Percentiles rank a stretch among this genome's conserved stretches.
phyloP scores from a whole-genome alignment of 2,329 filamentous ascomycete species.

The Emericellopsis atlantica region DNA sequence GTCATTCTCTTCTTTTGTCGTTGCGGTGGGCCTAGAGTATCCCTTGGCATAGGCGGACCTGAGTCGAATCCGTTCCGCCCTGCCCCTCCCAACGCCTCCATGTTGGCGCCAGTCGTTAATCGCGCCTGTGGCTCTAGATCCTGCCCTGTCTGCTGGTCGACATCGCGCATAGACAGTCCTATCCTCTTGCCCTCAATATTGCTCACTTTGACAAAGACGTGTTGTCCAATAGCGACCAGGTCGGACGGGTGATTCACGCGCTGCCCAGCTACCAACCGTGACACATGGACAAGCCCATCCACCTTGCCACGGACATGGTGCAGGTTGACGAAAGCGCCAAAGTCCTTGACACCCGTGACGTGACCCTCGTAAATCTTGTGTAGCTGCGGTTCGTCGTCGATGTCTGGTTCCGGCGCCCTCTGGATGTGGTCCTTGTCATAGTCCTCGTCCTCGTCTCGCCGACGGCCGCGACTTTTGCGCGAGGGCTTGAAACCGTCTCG shows the following conservation, averaged over 20 bases:
- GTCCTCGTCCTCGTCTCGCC: slow-evolving; percentile 26
- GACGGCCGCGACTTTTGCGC: slow-evolving; percentile 20
- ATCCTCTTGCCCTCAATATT: slow-evolving; percentile 74
- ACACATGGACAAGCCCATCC: slow-evolving; percentile 88
- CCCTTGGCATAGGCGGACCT: slow-evolving; percentile 13
- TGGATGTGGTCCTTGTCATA: slow-evolving; percentile 47
- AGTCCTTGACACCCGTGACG: slow-evolving; percentile 88
- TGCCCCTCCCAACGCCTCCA: slow-evolving; percentile 61
- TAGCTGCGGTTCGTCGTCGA: slow-evolving; percentile 71
- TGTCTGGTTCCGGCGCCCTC: slow-evolving; percentile 54
- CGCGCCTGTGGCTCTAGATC: slow-evolving; percentile 69
- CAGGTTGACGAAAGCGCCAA: slow-evolving; percentile 92
- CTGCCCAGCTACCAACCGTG: slow-evolving; percentile 70
- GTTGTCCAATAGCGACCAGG: slow-evolving; percentile 65
- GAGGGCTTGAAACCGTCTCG: slow-evolving; percentile 18
- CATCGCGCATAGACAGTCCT: slow-evolving; percentile 92
- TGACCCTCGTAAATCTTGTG: slow-evolving; percentile 84
- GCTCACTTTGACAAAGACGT: slow-evolving; percentile 84
- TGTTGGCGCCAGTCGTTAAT: slow-evolving; percentile 83
- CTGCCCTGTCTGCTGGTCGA: slow-evolving; percentile 77
- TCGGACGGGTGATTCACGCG: slow-evolving; percentile 90
- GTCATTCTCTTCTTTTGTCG: slow-evolving; percentile 84
- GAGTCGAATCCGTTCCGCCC: slow-evolving; percentile 38
- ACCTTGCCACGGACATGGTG: slow-evolving; percentile 76
- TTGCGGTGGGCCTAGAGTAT: slow-evolving; percentile 29